phyloP scores from a whole-genome alignment of 192 early-diverging fungal genomes.

The Thamnidium elegans region DNA sequence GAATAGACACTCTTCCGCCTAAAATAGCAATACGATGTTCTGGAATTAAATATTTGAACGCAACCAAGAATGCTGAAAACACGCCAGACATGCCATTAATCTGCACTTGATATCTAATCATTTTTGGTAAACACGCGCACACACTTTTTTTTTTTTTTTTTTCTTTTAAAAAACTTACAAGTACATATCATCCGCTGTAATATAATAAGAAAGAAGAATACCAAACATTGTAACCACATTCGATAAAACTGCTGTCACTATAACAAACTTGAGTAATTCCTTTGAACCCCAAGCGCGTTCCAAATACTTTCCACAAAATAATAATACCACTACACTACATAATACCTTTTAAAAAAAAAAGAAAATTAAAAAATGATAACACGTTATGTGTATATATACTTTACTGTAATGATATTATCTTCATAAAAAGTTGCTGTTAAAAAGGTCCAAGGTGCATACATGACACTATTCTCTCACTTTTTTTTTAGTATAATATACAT shows the following conservation, averaged over 20 bases:
- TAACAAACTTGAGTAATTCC: slow-evolving; percentile 69
- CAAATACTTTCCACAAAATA: slow-evolving; percentile 73
- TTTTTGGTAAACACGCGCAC: too few relatives aligned
- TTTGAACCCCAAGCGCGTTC: slow-evolving; percentile 81
- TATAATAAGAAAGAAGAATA: slow-evolving; percentile 52
- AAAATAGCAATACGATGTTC: slow-evolving; percentile 77
- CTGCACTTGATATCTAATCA: slow-evolving; percentile 48
- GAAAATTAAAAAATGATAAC: too few relatives aligned
- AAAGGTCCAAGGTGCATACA: slow-evolving; percentile 54
- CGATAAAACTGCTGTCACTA: slow-evolving; percentile 50
- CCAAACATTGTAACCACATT: slow-evolving; percentile 56
- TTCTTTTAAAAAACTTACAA: slow-evolving; percentile 43
- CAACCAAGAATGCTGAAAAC: slow-evolving; percentile 73
- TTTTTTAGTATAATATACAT: too few relatives aligned
- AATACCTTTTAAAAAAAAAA: not conserved
- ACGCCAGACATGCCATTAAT: slow-evolving; percentile 74
- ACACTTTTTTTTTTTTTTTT: slow-evolving; percentile 36
- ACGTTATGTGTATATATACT: not conserved
- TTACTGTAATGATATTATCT: slow-evolving; percentile 45
- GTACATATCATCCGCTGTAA: slow-evolving; percentile 52
- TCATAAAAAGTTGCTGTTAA: slow-evolving; percentile 59
- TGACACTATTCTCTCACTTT: slow-evolving; percentile 1
- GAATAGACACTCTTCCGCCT: slow-evolving; percentile 61
- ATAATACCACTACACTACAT: slow-evolving; percentile 38
- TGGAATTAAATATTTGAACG: slow-evolving; percentile 87